phyloP scores from a whole-genome alignment of 441 rosid genomes.

The Breynia disticha region DNA sequence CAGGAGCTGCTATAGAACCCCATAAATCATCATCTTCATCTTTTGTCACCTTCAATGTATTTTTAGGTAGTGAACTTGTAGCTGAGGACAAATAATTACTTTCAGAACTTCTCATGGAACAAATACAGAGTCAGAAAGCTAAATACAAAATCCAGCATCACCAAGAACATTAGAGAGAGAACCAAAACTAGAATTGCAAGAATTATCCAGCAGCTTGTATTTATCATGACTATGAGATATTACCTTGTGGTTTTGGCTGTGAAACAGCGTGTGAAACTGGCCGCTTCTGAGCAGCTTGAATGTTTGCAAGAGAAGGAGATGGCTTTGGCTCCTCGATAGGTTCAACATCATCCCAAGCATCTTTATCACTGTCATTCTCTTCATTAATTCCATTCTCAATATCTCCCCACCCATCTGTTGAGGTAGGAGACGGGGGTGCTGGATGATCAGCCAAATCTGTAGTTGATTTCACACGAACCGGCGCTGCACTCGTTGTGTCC shows the following conservation, averaged over 20 bases:
- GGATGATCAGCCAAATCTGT: slow-evolving; percentile 70
- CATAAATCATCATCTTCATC: slow-evolving; percentile 87
- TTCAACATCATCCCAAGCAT: slow-evolving; percentile 96
- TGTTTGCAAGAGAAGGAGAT: slow-evolving; percentile 66
- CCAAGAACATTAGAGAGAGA: no score
- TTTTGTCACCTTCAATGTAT: slow-evolving; percentile 30
- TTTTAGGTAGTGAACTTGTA: slow-evolving; percentile 48
- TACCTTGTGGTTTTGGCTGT: slow-evolving; percentile 73
- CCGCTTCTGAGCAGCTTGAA: slow-evolving; percentile 92
- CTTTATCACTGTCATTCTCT: slow-evolving; percentile 65
- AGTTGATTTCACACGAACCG: slow-evolving; percentile 49
- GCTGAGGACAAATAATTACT: slow-evolving; percentile 22
- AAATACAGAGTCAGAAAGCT: no score
- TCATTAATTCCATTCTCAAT: slow-evolving; percentile 73
- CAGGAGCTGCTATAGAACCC: slow-evolving; percentile 93
- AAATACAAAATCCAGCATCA: no score
- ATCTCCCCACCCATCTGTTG: slow-evolving; percentile 99
- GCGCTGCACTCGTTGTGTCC: slow-evolving; percentile 47
- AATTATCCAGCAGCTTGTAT: no score
- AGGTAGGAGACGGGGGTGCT: slow-evolving; percentile 71
- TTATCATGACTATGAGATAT: slow-evolving; percentile 2
- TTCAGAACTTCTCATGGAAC: no score
- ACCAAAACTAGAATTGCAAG: no score
- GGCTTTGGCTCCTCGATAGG: slow-evolving; percentile 88
- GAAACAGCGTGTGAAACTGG: slow-evolving; percentile 55